Percentiles rank a stretch among this genome's conserved stretches.
These are phyloP conservation scores for Leccinum obscurum DNA, from an alignment of 768 basidiomycete genomes.

Conservation along the genomic window DNA sequence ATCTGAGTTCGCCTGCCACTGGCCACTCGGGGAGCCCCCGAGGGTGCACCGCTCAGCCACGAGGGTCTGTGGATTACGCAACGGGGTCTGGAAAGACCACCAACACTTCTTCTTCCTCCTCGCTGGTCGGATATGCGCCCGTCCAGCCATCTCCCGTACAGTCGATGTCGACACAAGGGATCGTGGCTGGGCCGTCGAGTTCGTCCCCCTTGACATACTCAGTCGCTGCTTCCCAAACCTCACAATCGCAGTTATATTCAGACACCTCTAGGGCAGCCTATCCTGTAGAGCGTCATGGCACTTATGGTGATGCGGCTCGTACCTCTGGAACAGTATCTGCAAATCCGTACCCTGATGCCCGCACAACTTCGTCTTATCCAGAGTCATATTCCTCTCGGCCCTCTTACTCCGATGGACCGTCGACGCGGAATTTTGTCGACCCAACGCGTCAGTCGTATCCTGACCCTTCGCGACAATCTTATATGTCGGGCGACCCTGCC, in stretches of 20 bases:
- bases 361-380: slow-evolving; percentile 22
- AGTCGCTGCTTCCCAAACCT: slow-evolving; percentile 19
- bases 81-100: slow-evolving; percentile 19
- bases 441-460: slow-evolving; percentile 25
- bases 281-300: slow-evolving; percentile 21
- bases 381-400: slow-evolving; percentile 27
- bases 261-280: slow-evolving; percentile 26
- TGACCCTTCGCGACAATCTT: slow-evolving; percentile 30
- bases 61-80: slow-evolving; percentile 30
- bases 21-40: slow-evolving; percentile 60
- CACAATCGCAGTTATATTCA: slow-evolving; percentile 28
- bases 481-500: slow-evolving; percentile 24
- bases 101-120: slow-evolving; percentile 21
- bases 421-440: slow-evolving; percentile 27
- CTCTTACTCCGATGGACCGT: slow-evolving; percentile 26
- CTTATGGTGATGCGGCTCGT: slow-evolving; percentile 24
- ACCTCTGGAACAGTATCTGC: slow-evolving; percentile 17
- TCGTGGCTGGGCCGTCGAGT: slow-evolving; percentile 21
- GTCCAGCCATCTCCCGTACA: slow-evolving; percentile 25
- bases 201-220: slow-evolving; percentile 29
- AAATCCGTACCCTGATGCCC: slow-evolving; percentile 33
- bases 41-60: slow-evolving; percentile 20
- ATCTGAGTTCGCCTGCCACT: slow-evolving; percentile 54
- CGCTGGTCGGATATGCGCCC: slow-evolving; percentile 27
- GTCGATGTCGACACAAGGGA: slow-evolving; percentile 21